A percentile compares a stretch with the other conserved stretches of the same genome.
These are phyloP conservation scores for Dioscorea zingiberensis DNA, from an alignment of 106 monocot genomes.

Conservation along the genomic window DNA sequence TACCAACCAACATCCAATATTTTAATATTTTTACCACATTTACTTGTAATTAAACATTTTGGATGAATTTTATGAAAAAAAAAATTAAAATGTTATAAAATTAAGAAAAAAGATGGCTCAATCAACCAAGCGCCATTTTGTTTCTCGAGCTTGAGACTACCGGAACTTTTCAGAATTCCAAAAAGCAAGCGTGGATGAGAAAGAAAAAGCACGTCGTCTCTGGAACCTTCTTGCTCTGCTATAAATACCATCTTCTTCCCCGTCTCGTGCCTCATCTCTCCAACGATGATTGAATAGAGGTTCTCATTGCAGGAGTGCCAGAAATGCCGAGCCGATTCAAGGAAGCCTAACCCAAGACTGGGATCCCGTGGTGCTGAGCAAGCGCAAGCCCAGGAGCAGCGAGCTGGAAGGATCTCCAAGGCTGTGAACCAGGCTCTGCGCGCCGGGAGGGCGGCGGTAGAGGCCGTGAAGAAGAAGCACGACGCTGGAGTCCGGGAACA, in stretches of 20 bases:
- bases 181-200: too few species aligned
- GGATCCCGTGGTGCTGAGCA: conserved; percentile 48
- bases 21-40: too few species aligned
- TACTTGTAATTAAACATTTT: too few species aligned
- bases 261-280: background rate
- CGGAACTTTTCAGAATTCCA: too few species aligned
- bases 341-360: conserved; percentile 50
- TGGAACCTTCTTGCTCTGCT: too few species aligned
- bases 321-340: conserved; percentile 13
- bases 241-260: background rate
- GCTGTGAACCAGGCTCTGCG: conserved; percentile 58
- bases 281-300: background rate
- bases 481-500: conserved; percentile 80
- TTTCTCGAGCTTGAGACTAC: too few species aligned
- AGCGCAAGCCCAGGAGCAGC: conserved; percentile 27
- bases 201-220: too few species aligned
- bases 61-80: too few species aligned
- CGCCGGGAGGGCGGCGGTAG: conserved; percentile 53
- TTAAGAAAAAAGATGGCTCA: too few species aligned
- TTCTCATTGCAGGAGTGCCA: background rate
- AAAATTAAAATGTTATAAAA: too few species aligned
- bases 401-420: conserved; percentile 39
- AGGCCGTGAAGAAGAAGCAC: conserved; percentile 58
- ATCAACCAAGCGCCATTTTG: too few species aligned
- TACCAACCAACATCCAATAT: too few species aligned